Evolutionary conservation across 2,329 filamentous ascomycete species (phyloP), one percentile per base, ranked within the genome.

Genomic region (Microdochium trichocladiopsis): DNA sequence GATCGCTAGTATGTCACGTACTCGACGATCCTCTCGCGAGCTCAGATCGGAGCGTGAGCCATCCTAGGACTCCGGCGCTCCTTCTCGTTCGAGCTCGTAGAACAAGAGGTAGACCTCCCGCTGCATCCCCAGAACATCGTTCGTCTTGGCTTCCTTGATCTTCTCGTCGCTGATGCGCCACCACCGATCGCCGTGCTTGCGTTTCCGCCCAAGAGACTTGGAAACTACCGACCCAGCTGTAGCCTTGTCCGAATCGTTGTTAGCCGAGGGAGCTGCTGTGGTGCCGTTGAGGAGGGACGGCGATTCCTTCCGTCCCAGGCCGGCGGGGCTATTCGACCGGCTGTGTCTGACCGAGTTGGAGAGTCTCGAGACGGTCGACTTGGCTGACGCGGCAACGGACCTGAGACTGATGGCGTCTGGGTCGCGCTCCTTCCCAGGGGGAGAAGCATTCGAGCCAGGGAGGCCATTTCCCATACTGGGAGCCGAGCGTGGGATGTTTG

Each of bases 91-190:
- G 61, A 95, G 73, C 74, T 97, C 93, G 69, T 99, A 99, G 68
- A 99, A 99, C 50, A 99, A 70, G 65, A 99, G 73, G 68, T 99
- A 99, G 1, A 97, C 93, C 69, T 99, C 94, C 62, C 86, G 87
- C 70, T 96, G 91, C 91, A 96, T 96, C 8, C 84, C 83, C 53
- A 99, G 69, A 6, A 99, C 90, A 60, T 99, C 94, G 51, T 79
- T 83, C 5, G 92, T 97, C 74, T 92, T 96, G 59, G 90, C 87
- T 70, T 97, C 93, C 65, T 93, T 94, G 62, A 97, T 83, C 70
- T 95, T 96, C 59, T 99, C 94, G 66, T 99, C 94, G 58, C 92
- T 96, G 58, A 99, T 95, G 33, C 94, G 84, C 94, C 94, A 99
- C 94, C 94, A 99, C 41, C 87, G 84, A 63, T 95, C 87, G 47